Percentiles rank a stretch among this genome's conserved stretches.
phyloP scores from a whole-genome alignment of 1,139 yeast species.

The Blastobotrys ciferrii region DNA sequence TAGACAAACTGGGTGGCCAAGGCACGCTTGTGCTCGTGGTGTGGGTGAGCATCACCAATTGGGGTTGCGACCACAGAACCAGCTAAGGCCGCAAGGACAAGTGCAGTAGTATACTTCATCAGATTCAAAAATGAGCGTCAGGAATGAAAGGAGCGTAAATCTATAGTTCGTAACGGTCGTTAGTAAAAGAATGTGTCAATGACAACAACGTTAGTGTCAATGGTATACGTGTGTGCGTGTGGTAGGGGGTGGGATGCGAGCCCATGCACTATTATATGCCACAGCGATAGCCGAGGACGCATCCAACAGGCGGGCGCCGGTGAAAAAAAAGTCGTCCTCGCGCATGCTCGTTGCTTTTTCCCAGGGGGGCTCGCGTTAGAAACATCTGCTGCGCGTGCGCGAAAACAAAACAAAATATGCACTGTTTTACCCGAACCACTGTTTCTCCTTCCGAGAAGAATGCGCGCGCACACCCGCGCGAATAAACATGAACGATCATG shows the following conservation, averaged over 20 bases:
- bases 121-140: neutral
- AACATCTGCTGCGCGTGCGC: too few species aligned
- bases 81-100: conserved; percentile 42
- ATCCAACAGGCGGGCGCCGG: neutral
- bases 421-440: neutral
- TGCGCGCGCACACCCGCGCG: conserved; percentile 5
- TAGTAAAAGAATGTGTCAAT: neutral
- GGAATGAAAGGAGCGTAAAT: conserved; percentile 1
- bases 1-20: conserved; percentile 80
- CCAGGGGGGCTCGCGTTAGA: conserved; percentile 1
- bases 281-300: conserved; percentile 6
- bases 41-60: conserved; percentile 29
- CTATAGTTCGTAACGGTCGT: neutral
- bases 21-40: conserved; percentile 59
- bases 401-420: neutral
- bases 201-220: neutral
- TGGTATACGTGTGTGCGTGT: conserved; percentile 1
- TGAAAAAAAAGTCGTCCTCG: neutral
- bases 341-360: conserved; percentile 4
- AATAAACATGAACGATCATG: neutral
- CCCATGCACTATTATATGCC: neutral
- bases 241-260: neutral
- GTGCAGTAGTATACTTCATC: conserved; percentile 37
- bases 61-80: conserved; percentile 46
- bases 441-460: neutral